Percentiles rank a stretch among this genome's conserved stretches.
Conservation (phyloP, 176 grass and related monocot species). For the Oropetium thomaeum region DNA sequence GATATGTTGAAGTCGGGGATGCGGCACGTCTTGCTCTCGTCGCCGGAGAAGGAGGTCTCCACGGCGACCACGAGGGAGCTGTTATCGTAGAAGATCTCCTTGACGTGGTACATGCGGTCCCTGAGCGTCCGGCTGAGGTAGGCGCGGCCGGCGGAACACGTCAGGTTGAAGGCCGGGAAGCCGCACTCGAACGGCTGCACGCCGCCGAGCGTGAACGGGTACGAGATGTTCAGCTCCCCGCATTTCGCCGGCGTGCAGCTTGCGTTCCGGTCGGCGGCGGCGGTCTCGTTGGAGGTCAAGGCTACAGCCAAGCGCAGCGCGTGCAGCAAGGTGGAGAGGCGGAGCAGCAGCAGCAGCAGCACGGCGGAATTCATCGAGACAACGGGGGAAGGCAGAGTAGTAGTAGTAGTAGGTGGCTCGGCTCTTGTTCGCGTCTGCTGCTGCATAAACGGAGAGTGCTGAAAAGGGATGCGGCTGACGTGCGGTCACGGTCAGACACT, state of each 20-base stretch:
- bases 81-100: background rate
- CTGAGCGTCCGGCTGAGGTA: slow-evolving; percentile 7
- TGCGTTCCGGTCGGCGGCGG: background rate
- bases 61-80: slow-evolving; percentile 12
- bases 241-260: slow-evolving; percentile 22
- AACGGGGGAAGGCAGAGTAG: background rate
- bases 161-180: slow-evolving; percentile 34
- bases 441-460: too few relatives aligned
- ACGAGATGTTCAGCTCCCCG: slow-evolving; percentile 33
- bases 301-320: background rate
- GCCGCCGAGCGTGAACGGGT: slow-evolving; percentile 52
- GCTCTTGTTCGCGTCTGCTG: background rate
- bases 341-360: background rate
- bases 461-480: background rate
- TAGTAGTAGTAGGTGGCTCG: too few relatives aligned
- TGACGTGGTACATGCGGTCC: background rate
- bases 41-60: background rate
- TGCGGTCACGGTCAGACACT: slow-evolving; percentile 22
- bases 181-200: slow-evolving; percentile 33
- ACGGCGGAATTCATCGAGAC: background rate
- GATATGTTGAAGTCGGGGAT: slow-evolving; percentile 39
- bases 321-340: background rate
- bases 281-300: background rate
- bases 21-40: background rate
- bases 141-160: background rate